Percentiles rank a stretch among this genome's conserved stretches.
Evolutionary conservation across 1,139 yeast genomes (phyloP).

Genomic region (Geotrichum aggregatum): DNA sequence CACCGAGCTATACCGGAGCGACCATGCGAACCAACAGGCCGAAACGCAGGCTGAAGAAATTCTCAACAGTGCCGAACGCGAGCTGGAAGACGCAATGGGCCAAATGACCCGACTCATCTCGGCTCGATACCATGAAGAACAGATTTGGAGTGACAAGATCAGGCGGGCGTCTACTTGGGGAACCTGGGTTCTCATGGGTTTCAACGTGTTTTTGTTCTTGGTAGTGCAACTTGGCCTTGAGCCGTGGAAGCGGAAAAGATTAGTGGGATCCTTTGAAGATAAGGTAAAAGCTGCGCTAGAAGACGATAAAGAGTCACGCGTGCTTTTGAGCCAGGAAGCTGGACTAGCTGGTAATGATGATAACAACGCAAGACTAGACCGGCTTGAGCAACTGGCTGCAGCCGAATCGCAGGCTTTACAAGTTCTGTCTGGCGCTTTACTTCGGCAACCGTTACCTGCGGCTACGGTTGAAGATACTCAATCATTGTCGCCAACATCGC

Average conservation of each 20-base stretch:
- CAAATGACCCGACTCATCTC: constrained; percentile 72
- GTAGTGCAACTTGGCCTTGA: constrained; percentile 84
- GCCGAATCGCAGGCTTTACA: constrained; percentile 20
- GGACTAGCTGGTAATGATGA: background rate
- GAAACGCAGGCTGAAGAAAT: constrained; percentile 53
- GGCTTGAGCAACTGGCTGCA: constrained; percentile 15
- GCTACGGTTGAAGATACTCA: no score
- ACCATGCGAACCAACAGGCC: constrained; percentile 65
- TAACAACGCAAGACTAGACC: constrained; percentile 14
- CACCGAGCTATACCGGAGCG: constrained; percentile 73
- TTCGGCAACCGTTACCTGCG: constrained; percentile 5
- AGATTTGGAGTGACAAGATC: constrained; percentile 95
- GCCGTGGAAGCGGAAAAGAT: constrained; percentile 84
- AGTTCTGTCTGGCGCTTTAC: constrained; percentile 18
- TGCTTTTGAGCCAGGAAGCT: background rate
- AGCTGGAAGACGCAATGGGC: constrained; percentile 67
- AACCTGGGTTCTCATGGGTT: constrained; percentile 83
- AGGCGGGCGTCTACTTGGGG: constrained; percentile 96
- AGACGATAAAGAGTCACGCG: constrained; percentile 8
- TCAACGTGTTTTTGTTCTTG: constrained; percentile 71
- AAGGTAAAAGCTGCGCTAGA: constrained; percentile 50
- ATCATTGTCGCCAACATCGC: no score
- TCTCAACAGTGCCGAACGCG: constrained; percentile 55
- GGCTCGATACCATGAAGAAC: constrained; percentile 92
- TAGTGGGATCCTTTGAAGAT: constrained; percentile 78